A percentile compares a stretch with the other conserved stretches of the same genome.
Conservation (phyloP, 257 asterid species). For the Phtheirospermum japonicum region DNA sequence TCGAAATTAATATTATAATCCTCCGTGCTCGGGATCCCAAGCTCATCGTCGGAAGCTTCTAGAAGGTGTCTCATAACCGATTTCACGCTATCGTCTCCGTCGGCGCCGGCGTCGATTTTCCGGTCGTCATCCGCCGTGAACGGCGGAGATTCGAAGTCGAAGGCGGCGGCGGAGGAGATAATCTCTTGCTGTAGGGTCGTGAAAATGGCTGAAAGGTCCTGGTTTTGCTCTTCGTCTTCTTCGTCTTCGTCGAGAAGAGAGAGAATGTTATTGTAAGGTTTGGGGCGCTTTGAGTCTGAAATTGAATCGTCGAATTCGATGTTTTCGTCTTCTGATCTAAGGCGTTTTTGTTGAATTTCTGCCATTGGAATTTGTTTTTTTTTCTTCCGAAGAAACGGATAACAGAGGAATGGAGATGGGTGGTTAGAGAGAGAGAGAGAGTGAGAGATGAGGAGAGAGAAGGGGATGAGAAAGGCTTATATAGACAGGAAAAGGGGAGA, state of each 20-base stretch:
- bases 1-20: conserved; percentile 21
- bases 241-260: conserved; percentile 65
- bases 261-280: conserved; percentile 39
- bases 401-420: neutral
- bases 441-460: conserved; percentile 47
- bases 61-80: conserved; percentile 75
- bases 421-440: conserved; percentile 27
- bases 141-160: conserved; percentile 29
- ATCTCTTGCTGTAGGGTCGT: conserved; percentile 54
- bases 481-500: conserved; percentile 36
- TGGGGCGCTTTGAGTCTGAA: conserved; percentile 45
- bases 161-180: conserved; percentile 26
- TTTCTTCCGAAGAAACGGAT: too few relatives aligned
- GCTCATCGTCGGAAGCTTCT: conserved; percentile 90
- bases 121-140: conserved; percentile 13
- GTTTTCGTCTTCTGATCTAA: conserved; percentile 36
- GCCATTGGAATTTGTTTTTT: conserved; percentile 43
- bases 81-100: conserved; percentile 36
- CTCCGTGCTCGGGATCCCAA: conserved; percentile 56
- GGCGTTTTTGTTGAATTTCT: conserved; percentile 55
- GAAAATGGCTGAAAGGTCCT: conserved; percentile 47
- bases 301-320: conserved; percentile 23
- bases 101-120: conserved; percentile 2
- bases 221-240: conserved; percentile 43
- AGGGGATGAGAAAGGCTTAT: conserved; percentile 47